phyloP scores from a whole-genome alignment of 2,329 filamentous ascomycete species.

The Xylaria sp. region DNA sequence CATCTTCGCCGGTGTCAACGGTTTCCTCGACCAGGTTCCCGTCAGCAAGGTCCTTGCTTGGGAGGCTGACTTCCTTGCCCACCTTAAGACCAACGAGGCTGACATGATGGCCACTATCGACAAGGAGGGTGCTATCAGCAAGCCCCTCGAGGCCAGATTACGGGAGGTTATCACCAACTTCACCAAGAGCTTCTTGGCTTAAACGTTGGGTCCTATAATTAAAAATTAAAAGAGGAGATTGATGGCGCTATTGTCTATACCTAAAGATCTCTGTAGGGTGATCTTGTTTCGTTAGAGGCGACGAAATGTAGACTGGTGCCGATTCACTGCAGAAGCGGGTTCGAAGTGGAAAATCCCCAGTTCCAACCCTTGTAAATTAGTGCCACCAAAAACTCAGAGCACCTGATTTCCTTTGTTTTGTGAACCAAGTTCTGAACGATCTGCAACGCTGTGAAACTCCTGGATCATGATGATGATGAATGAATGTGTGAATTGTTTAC shows the following conservation, averaged over 20 bases:
- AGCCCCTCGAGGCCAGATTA: slow-evolving; percentile 80
- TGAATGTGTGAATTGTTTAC: background rate
- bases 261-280: slow-evolving; percentile 31
- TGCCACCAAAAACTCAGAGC: slow-evolving; percentile 49
- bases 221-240: slow-evolving; percentile 30
- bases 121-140: slow-evolving; percentile 93
- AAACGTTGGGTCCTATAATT: slow-evolving; percentile 33
- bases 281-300: slow-evolving; percentile 45
- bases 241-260: slow-evolving; percentile 44
- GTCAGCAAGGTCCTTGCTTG: slow-evolving; percentile 87
- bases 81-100: slow-evolving; percentile 85
- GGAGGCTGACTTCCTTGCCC: slow-evolving; percentile 89
- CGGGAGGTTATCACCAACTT: slow-evolving; percentile 72
- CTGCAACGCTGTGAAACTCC: slow-evolving; percentile 8
- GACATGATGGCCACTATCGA: slow-evolving; percentile 82
- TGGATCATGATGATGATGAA: background rate
- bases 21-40: slow-evolving; percentile 81
- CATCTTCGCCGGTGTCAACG: slow-evolving; percentile 99
- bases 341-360: slow-evolving; percentile 40
- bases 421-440: slow-evolving; percentile 3
- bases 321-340: slow-evolving; percentile 43
- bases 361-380: slow-evolving; percentile 58
- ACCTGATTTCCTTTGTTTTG: slow-evolving; percentile 56
- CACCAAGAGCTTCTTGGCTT: slow-evolving; percentile 84
- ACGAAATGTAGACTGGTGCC: slow-evolving; percentile 42